These are phyloP conservation scores for Vanilla planifolia DNA, from an alignment of 106 monocot species.

Conservation along the genomic window DNA sequence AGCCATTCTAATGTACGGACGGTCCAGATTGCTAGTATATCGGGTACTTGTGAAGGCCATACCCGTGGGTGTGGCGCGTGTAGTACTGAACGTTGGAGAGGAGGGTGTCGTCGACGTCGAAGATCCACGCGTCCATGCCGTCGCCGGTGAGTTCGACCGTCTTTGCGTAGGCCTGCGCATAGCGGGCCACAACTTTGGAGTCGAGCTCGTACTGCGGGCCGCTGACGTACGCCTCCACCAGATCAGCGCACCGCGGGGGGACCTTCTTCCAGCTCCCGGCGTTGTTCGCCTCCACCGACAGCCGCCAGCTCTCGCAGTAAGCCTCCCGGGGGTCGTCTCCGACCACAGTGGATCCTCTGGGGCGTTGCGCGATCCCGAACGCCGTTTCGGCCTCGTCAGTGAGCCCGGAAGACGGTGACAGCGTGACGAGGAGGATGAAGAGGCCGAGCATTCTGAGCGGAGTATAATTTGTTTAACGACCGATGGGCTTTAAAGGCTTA, in stretches of 20 bases:
- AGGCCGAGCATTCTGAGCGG: too few relatives aligned
- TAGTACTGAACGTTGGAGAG: conserved; percentile 42
- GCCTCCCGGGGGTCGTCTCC: neutral
- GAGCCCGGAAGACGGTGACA: too few relatives aligned
- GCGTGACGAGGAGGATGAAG: too few relatives aligned
- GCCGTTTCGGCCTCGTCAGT: too few relatives aligned
- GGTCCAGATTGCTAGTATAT: too few relatives aligned
- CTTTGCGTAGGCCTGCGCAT: conserved; percentile 22
- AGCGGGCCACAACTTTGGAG: conserved; percentile 17
- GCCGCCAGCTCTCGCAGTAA: conserved; percentile 34
- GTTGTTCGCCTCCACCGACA: conserved; percentile 42
- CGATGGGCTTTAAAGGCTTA: too few relatives aligned
- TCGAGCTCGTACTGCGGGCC: conserved; percentile 29
- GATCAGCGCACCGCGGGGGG: conserved; percentile 10
- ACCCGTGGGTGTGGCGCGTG: conserved; percentile 24
- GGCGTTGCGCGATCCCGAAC: too few relatives aligned
- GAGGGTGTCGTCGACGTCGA: conserved; percentile 43
- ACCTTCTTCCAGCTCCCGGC: conserved; percentile 19
- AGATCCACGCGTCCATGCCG: conserved; percentile 40
- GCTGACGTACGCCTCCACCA: conserved; percentile 25
- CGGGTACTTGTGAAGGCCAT: neutral
- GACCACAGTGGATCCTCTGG: too few relatives aligned
- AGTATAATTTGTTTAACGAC: too few relatives aligned
- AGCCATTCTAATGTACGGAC: too few relatives aligned
- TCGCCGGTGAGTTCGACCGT: conserved; percentile 16